These are phyloP conservation scores for Avicennia marina DNA, from an alignment of 257 asterid species.

Conservation along the genomic window DNA sequence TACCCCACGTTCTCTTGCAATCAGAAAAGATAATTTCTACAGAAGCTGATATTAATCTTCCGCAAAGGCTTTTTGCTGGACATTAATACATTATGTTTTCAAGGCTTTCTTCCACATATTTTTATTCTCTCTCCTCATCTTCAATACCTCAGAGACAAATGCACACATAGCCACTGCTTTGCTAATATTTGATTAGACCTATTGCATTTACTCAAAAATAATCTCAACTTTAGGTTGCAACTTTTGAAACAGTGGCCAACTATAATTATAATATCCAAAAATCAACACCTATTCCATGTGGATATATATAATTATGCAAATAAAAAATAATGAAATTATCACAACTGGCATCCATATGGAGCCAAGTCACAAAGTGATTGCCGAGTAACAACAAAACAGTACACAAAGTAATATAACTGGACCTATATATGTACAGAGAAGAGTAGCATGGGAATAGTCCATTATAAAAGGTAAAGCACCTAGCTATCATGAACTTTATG, in stretches of 20 bases:
- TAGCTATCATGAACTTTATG: too few species aligned
- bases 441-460: too few species aligned
- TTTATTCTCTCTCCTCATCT: not conserved
- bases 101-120: not conserved
- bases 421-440: too few species aligned
- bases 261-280: not conserved
- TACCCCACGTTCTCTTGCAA: not conserved
- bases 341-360: too few species aligned
- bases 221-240: not conserved
- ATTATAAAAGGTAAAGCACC: too few species aligned
- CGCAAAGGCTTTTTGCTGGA: not conserved
- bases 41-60: not conserved
- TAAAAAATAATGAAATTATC: too few species aligned
- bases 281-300: too few species aligned
- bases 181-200: not conserved
- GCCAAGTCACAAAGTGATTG: too few species aligned
- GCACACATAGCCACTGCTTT: not conserved
- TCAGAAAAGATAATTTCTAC: not conserved
- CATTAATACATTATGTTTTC: not conserved
- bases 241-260: too few species aligned
- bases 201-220: not conserved
- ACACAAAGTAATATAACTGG: too few species aligned
- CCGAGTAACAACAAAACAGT: too few species aligned
- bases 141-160: not conserved
- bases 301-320: too few species aligned